These are phyloP conservation scores for Fibroporia radiculosa DNA, from an alignment of 768 basidiomycete genomes.

Conservation along the genomic window DNA sequence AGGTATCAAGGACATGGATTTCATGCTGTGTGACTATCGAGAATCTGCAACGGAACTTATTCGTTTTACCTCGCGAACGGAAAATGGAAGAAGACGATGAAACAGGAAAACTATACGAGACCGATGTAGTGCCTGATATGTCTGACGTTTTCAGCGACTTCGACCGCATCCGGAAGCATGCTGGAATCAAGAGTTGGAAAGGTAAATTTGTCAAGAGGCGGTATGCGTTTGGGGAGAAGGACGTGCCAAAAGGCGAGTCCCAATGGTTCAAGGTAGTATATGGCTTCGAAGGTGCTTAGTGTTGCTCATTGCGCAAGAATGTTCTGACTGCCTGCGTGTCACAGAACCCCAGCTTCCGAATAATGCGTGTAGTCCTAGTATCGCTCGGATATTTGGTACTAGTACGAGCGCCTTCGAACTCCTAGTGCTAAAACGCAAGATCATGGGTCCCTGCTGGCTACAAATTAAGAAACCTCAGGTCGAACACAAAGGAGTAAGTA, in stretches of 20 bases:
- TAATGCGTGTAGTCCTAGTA: slow-evolving; percentile 73
- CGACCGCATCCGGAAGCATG: slow-evolving; percentile 63
- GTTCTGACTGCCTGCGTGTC: background rate
- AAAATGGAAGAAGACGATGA: slow-evolving; percentile 51
- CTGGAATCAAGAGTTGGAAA: slow-evolving; percentile 65
- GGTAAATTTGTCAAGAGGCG: slow-evolving; percentile 82
- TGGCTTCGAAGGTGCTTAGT: slow-evolving; percentile 68
- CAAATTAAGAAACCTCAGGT: slow-evolving; percentile 70
- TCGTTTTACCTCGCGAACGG: slow-evolving; percentile 71
- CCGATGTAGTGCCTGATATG: slow-evolving; percentile 63
- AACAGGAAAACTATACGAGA: slow-evolving; percentile 55
- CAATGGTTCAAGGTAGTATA: slow-evolving; percentile 95
- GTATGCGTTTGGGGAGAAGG: slow-evolving; percentile 86
- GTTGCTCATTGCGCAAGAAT: background rate
- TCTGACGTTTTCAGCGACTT: slow-evolving; percentile 80
- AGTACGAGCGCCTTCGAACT: slow-evolving; percentile 90
- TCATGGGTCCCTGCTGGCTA: slow-evolving; percentile 99
- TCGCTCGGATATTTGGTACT: slow-evolving; percentile 83
- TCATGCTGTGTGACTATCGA: slow-evolving; percentile 86
- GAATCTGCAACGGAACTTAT: slow-evolving; percentile 84
- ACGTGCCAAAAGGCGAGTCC: slow-evolving; percentile 70
- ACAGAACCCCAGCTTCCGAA: slow-evolving; percentile 69
- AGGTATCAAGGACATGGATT: slow-evolving; percentile 56
- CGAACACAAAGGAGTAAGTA: slow-evolving; percentile 71
- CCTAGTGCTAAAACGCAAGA: slow-evolving; percentile 90